These are phyloP conservation scores for Trypanosoma mega DNA, from an alignment of 208 protist species.

Conservation along the genomic window DNA sequence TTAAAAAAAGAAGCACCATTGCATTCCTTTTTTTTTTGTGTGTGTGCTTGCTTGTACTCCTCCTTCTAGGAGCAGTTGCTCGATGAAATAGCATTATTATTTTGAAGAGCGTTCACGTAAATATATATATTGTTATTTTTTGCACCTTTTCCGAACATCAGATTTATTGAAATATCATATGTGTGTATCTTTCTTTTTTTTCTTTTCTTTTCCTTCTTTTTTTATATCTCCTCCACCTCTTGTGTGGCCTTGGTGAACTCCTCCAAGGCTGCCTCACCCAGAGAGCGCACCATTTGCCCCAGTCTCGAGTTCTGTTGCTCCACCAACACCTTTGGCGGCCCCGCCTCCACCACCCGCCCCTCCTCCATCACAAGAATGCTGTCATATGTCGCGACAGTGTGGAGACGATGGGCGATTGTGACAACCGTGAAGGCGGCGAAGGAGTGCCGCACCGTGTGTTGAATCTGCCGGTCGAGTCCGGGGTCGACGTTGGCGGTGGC, in stretches of 20 bases:
- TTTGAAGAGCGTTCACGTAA: not conserved
- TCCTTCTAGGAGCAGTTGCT: no score
- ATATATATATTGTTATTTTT: conserved; percentile 3
- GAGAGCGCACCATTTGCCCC: conserved; percentile 20
- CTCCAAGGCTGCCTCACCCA: conserved; percentile 13
- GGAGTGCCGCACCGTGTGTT: conserved; percentile 36
- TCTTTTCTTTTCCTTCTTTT: conserved; percentile 1
- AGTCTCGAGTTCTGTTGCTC: conserved; percentile 26
- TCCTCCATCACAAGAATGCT: conserved; percentile 58
- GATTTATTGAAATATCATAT: no score
- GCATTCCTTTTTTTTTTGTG: no score
- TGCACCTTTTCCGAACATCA: no score
- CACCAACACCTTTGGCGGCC: conserved; percentile 50
- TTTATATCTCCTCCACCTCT: not conserved
- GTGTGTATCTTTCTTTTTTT: conserved; percentile 1
- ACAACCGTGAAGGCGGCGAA: conserved; percentile 64
- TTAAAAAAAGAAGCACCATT: not conserved
- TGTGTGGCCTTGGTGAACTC: conserved; percentile 17
- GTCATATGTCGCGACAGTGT: conserved; percentile 54
- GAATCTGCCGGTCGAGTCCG: conserved; percentile 31
- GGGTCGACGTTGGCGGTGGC: conserved; percentile 30
- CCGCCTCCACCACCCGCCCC: conserved; percentile 47
- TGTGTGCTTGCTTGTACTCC: no score
- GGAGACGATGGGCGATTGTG: conserved; percentile 62
- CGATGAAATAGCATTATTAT: no score